A percentile compares a stretch with the other conserved stretches of the same genome.
phyloP scores from a whole-genome alignment of 768 basidiomycete species.

The Lyophyllum shimeji region DNA sequence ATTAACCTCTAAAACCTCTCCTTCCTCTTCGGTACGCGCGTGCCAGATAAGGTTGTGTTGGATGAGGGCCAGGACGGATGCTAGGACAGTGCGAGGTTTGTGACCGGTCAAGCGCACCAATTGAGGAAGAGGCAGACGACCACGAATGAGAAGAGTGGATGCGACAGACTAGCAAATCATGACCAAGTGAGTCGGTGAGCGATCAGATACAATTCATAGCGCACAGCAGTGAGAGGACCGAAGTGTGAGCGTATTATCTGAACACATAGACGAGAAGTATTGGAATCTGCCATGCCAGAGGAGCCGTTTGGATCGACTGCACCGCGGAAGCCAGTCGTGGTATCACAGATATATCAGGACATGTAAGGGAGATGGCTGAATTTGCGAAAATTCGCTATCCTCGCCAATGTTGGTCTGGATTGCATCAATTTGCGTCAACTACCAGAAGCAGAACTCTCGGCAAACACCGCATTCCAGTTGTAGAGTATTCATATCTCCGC shows the following conservation, averaged over 20 bases:
- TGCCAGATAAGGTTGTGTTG: slow-evolving; percentile 96
- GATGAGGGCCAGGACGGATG: slow-evolving; percentile 72
- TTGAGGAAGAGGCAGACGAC: slow-evolving; percentile 73
- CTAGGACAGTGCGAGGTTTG: slow-evolving; percentile 66
- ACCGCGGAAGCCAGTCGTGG: no score
- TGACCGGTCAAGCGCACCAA: slow-evolving; percentile 68
- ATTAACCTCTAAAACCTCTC: slow-evolving; percentile 80
- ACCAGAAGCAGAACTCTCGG: not conserved
- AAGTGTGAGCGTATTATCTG: slow-evolving; percentile 61
- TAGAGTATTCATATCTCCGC: no score
- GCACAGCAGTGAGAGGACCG: slow-evolving; percentile 60
- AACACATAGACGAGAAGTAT: slow-evolving; percentile 54
- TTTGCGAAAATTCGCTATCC: no score
- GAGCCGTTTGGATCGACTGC: not conserved
- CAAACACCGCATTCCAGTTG: not conserved
- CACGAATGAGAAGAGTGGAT: slow-evolving; percentile 71
- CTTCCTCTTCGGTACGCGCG: slow-evolving; percentile 66
- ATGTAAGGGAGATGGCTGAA: no score
- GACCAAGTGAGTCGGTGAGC: not conserved
- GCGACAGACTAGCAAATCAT: slow-evolving; percentile 59
- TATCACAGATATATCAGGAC: no score
- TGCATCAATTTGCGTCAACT: no score
- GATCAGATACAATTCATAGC: slow-evolving; percentile 18
- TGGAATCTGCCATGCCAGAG: slow-evolving; percentile 51
- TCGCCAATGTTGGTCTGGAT: no score